Base-by-base conservation (phyloP, 2,329 filamentous ascomycete genomes). In the Pestalotiopsis sp. region DNA sequence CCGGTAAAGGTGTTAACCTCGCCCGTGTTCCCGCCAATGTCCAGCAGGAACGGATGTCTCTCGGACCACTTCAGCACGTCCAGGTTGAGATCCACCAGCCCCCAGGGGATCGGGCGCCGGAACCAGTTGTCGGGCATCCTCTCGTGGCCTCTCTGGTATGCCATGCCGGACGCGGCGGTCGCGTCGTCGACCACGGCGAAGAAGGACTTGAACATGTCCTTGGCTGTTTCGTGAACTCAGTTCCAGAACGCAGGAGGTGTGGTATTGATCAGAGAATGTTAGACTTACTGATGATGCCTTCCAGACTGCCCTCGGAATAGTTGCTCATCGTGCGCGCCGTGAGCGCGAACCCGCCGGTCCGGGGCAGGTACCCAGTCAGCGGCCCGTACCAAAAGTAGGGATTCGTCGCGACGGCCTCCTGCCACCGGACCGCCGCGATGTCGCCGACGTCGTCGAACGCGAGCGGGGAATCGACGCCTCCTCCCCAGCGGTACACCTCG, bases 311-410 rank as follows among this genome's bases (percentile, higher is more conserved):
- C 20, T 52, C 65, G 0, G 82, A 82, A 59, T 84, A 78, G 69
- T 85, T 85, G 13, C 79, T 75, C 61, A 82, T 79, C 62, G 85
- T 69, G 14, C 82, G 80, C 12, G 73, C 79, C 2, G 79, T 72
- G 68, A 85, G 85, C 13, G 81, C 72, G 68, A 80, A 84, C 2
- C 82, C 84, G 14, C 84, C 95, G 60, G 85, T 83, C 0, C 82
- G 80, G 5, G 79, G 80, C 31, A 86, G 72, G 66, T 85, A 77
- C 7, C 85, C 85, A 3, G 82, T 84, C 61, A 83, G 80, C 1
- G 85, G 86, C 1, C 84, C 84, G 60, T 84, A 86, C 75, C 84
- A 88, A 74, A 86, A 87, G 62, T 85, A 79, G 0, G 85, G 84
- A 71, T 88, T 88, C 23, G 79, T 82, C 13, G 76, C 74, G 3